Base-by-base conservation (phyloP, 2,329 filamentous ascomycete genomes). In the Penicillium sp. region DNA sequence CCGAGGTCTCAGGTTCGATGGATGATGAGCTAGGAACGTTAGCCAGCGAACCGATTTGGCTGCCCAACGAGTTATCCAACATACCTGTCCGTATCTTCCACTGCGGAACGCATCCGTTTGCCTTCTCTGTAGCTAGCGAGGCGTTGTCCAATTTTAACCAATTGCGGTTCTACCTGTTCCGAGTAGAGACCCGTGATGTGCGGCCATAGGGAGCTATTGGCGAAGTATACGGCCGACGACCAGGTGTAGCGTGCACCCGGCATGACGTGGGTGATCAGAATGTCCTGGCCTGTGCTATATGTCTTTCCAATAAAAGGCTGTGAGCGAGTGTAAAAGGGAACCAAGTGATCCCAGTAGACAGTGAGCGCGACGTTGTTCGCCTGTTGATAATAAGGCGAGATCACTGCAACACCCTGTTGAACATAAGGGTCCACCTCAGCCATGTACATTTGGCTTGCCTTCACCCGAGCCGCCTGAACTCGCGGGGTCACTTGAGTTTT, bases 151-250 rank as follows among this genome's bases (percentile, higher is more conserved):
- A 98, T 96, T 54, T 88, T 86, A 39, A 90, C 77, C 10, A 98
- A 74, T 64, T 98, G 93, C 10, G 93, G 93, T 67, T 96, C 89
- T 3, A 98, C 89, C 53, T 94, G 95, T 57, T 95, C 82, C 8
- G 82, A 77, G 57, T 96, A 96, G 4, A 95, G 68, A 10, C 84
- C 74, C 16, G 84, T 79, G 8, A 95, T 47, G 48, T 84, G 82
- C 2, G 90, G 90, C 82, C 85, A 92, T 11, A 96, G 70, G 2
- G 80, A 82, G 31, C 78, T 77, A 41, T 87, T 78, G 22, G 93
- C 67, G 56, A 95, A 90, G 9, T 75, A 67, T 41, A 79, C 77
- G 0, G 77, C 76, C 42, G 79, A 79, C 39, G 79, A 79, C 74
- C 83, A 86, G 2, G 77, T 77, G 71, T 79, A 85, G 39, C 78